These are phyloP conservation scores for Aspergillus carlsbadensis DNA, from an alignment of 495 filamentous ascomycete genomes.

Conservation along the genomic window DNA sequence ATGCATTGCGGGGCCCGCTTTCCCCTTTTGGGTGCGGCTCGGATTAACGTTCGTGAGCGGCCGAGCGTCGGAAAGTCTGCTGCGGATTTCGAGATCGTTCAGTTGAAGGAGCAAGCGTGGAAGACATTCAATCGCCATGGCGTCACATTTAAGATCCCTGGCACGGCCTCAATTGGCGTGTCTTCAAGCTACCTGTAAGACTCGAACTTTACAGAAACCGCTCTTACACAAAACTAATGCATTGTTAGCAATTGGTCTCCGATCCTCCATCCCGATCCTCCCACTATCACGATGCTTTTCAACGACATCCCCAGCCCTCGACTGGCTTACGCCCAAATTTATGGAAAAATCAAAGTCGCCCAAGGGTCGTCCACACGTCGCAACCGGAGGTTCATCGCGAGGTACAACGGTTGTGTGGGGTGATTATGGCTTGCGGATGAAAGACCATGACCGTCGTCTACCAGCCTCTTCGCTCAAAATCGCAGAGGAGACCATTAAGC, in stretches of 20 bases:
- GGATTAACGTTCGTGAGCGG: constrained; percentile 26
- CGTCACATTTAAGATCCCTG: constrained; percentile 38
- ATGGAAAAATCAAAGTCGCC: constrained; percentile 78
- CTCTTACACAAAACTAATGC: constrained; percentile 24
- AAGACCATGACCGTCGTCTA: constrained; percentile 87
- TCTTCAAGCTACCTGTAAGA: constrained; percentile 38
- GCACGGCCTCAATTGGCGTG: constrained; percentile 37
- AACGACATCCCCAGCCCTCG: constrained; percentile 59
- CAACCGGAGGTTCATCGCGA: constrained; percentile 84
- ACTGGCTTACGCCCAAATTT: constrained; percentile 79
- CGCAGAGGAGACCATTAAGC: constrained; percentile 89
- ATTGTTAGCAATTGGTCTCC: constrained; percentile 26
- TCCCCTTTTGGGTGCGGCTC: constrained; percentile 22
- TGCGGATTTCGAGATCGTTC: constrained; percentile 10
- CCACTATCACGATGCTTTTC: constrained; percentile 65
- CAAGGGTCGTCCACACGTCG: constrained; percentile 84
- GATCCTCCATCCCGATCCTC: constrained; percentile 30
- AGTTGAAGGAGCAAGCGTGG: constrained; percentile 11
- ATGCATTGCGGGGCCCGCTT: constrained; percentile 16
- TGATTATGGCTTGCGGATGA: constrained; percentile 92
- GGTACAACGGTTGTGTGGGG: constrained; percentile 97
- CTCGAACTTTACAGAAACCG: neutral
- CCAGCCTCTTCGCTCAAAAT: constrained; percentile 82
- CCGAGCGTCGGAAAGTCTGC: constrained; percentile 26
- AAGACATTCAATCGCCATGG: constrained; percentile 31